Evolutionary conservation across 1,284 basidiomycete species (phyloP).

Genomic region (Flammula alnicola): DNA sequence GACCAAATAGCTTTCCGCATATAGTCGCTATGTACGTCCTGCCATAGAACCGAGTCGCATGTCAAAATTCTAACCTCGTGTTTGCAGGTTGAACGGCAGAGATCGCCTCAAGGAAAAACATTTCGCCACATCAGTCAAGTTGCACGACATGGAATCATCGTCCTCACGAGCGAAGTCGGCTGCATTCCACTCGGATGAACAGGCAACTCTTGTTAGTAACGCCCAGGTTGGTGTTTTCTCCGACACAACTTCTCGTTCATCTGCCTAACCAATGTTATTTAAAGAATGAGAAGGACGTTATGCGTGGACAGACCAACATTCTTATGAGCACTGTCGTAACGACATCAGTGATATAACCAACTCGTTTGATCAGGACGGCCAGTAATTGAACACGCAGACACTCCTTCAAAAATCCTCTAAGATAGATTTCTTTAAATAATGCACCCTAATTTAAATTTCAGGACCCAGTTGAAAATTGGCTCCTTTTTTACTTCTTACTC

Average conservation of each 20-base stretch:
- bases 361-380: neutral
- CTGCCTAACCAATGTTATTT: too few relatives aligned
- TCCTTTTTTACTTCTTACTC: too few relatives aligned
- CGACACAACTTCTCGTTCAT: neutral
- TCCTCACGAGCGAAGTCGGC: neutral
- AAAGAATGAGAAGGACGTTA: neutral
- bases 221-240: neutral
- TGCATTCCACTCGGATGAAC: neutral
- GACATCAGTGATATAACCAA: neutral
- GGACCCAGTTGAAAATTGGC: too few relatives aligned
- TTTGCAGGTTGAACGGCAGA: conserved; percentile 1
- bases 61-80: neutral
- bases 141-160: neutral
- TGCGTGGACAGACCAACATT: neutral
- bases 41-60: neutral
- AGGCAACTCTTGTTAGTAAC: neutral
- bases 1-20: neutral
- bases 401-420: too few relatives aligned
- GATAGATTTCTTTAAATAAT: too few relatives aligned
- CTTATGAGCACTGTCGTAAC: conserved; percentile 2
- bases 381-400: neutral
- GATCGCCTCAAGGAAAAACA: conserved; percentile 9
- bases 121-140: conserved; percentile 1
- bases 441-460: too few relatives aligned
- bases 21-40: conserved; percentile 4